Conservation (phyloP, 371 early-diverging fungal species). For the Amoeboaphelidium protococcarum region DNA sequence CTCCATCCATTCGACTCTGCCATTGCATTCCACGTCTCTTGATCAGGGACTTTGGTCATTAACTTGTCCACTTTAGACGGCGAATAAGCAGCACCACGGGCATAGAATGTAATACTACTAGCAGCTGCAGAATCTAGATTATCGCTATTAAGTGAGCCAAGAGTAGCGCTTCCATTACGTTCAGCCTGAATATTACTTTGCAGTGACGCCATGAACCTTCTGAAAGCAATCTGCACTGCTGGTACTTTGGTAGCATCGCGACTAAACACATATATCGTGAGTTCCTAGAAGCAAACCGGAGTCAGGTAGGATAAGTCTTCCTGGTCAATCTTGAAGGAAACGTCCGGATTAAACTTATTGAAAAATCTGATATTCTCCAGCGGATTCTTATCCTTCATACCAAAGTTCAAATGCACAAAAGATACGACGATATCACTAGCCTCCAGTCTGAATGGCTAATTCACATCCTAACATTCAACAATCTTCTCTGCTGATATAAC, state of each 20-base stretch:
- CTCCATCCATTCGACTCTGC: no score
- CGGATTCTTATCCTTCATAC: slow-evolving; percentile 56
- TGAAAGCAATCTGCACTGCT: slow-evolving; percentile 26
- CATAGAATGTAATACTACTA: no score
- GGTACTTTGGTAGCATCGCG: slow-evolving; percentile 22
- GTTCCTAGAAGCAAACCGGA: slow-evolving; percentile 39
- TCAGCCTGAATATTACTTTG: no score
- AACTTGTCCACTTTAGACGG: no score
- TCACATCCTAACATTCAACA: slow-evolving; percentile 21
- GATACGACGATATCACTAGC: slow-evolving; percentile 43
- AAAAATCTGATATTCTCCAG: slow-evolving; percentile 56
- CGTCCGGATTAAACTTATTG: slow-evolving; percentile 23
- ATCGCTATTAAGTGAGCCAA: no score
- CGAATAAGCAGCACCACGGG: no score
- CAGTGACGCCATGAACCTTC: slow-evolving; percentile 16
- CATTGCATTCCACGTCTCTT: no score
- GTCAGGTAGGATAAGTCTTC: slow-evolving; percentile 40
- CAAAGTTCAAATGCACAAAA: slow-evolving; percentile 38
- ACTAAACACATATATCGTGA: slow-evolving; percentile 22
- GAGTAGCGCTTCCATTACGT: no score
- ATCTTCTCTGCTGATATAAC: slow-evolving; percentile 25
- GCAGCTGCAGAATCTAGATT: no score
- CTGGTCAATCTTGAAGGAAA: slow-evolving; percentile 31
- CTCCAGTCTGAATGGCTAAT: slow-evolving; percentile 16
- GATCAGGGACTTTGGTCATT: no score